phyloP scores from a whole-genome alignment of 345 rosid genomes.

The Anacardium occidentale region DNA sequence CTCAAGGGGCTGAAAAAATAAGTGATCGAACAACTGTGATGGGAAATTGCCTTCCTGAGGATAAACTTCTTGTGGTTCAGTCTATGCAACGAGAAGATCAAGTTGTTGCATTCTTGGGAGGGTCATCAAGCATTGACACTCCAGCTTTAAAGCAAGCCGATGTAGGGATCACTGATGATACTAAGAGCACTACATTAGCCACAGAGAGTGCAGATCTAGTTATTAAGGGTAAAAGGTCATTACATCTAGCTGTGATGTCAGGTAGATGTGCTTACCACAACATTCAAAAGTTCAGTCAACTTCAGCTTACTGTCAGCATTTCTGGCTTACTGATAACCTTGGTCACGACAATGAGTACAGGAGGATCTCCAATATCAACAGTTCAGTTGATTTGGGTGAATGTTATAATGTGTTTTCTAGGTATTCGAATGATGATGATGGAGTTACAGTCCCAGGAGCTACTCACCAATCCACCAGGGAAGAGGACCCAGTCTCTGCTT shows the following conservation, averaged over 20 bases:
- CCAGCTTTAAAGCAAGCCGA: slow-evolving; percentile 27
- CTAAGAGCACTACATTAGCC: slow-evolving; percentile 10
- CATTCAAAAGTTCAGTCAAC: slow-evolving; percentile 29
- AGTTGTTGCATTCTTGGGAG: slow-evolving; percentile 27
- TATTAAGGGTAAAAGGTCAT: slow-evolving; percentile 5
- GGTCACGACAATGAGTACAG: slow-evolving; percentile 11
- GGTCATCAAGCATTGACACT: slow-evolving; percentile 13
- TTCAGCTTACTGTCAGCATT: slow-evolving; percentile 23
- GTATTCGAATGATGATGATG: slow-evolving; percentile 26
- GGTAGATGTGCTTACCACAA: slow-evolving; percentile 27
- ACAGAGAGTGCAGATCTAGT: slow-evolving; percentile 22
- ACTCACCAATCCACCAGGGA: neutral
- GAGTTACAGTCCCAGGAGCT: slow-evolving; percentile 11
- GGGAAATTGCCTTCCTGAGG: slow-evolving; percentile 14
- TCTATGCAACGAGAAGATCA: slow-evolving; percentile 16
- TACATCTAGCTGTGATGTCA: neutral
- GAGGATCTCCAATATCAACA: slow-evolving; percentile 24
- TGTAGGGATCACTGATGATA: slow-evolving; percentile 12
- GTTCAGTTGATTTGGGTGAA: slow-evolving; percentile 27
- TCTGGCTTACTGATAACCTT: slow-evolving; percentile 27
- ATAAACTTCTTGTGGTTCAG: slow-evolving; percentile 22
- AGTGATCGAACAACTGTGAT: slow-evolving; percentile 13
- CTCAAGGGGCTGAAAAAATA: slow-evolving; percentile 3
- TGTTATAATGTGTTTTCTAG: slow-evolving; percentile 6
- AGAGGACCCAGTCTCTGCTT: slow-evolving; percentile 14